Evolutionary conservation across 1,284 basidiomycete genomes (phyloP), one percentile per base, ranked within the genome.

Genomic region (Cryptococcus jaspeensis): DNA sequence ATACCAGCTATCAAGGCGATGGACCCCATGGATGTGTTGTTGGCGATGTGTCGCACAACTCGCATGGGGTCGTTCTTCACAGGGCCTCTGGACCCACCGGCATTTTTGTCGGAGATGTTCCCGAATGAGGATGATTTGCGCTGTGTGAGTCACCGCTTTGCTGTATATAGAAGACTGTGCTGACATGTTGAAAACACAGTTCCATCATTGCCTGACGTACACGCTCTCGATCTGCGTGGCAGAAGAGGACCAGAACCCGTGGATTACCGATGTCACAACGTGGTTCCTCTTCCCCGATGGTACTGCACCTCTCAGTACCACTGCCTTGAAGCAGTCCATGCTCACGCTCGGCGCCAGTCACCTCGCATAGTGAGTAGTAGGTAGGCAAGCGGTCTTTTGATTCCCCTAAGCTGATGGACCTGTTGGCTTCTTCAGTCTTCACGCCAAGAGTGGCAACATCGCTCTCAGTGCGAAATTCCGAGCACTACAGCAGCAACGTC

Each of bases 161-260:
- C 18, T 20, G 15, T 18, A 7, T 37, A 22, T 15, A 37, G 15
- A 15, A 8, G 12, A 23, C 9, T 22, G 5, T 32, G 18, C 32
- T 18, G 11, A 5, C 25, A 16, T 32, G 4, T 9, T 4, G 28
- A 37, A 18, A 32, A 12, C 18, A 5, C 62, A 74, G 72, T 70
- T 74, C 55, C 72, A 74, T 44, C 72, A 74, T 53, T 69, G 67
- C 50, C 56, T 73, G 5, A 71, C 71, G 3, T 75, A 75, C 48
- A 64, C 71, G 5, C 65, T 75, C 1, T 72, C 71, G 2, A 70
- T 73, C 46, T 59, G 70, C 18, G 69, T 71, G 25, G 66, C 69
- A 32, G 59, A 67, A 28, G 73, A 75, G 47, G 69, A 72, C 7
- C 58, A 61, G 46, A 75, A 73, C 51, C 72, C 72, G 1, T 75